phyloP scores from a whole-genome alignment of 257 asterid species.

The Nicotiana benthamiana region DNA sequence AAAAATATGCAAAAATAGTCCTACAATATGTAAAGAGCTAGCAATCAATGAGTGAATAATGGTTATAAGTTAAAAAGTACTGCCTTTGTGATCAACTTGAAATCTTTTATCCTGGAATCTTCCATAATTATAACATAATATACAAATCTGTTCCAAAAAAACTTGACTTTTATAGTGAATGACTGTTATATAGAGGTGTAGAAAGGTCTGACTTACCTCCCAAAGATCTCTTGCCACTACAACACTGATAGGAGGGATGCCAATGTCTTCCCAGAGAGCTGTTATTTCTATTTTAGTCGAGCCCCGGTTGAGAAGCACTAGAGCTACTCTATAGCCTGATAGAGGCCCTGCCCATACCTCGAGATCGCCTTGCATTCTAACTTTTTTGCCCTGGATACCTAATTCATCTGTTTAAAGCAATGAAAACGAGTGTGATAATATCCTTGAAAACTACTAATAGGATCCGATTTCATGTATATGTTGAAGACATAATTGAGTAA shows the following conservation, averaged over 20 bases:
- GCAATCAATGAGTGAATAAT: neutral
- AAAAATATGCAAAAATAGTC: neutral
- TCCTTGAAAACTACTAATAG: too few relatives aligned
- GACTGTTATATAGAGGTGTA: too few relatives aligned
- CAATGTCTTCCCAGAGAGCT: slow-evolving; percentile 77
- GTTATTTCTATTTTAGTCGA: slow-evolving; percentile 17
- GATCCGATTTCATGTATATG: neutral
- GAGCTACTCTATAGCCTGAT: slow-evolving; percentile 46
- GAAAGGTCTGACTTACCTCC: slow-evolving; percentile 34
- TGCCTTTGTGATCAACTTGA: too few relatives aligned
- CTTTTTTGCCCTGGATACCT: slow-evolving; percentile 74
- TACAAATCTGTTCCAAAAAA: too few relatives aligned
- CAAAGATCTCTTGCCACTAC: slow-evolving; percentile 63
- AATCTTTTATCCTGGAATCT: too few relatives aligned
- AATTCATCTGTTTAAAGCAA: slow-evolving; percentile 38
- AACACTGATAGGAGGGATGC: slow-evolving; percentile 38
- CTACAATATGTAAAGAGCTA: neutral
- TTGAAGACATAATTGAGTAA: too few relatives aligned
- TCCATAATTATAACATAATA: too few relatives aligned
- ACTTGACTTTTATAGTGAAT: too few relatives aligned
- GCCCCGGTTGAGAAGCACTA: slow-evolving; percentile 64
- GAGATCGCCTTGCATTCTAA: slow-evolving; percentile 61
- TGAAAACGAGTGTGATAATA: neutral
- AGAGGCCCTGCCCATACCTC: slow-evolving; percentile 98
- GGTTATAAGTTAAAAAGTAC: neutral